These are phyloP conservation scores for Physcomitrellopsis africana DNA, from an alignment of 225 moss, liverwort and hornwort genomes.

Conservation along the genomic window DNA sequence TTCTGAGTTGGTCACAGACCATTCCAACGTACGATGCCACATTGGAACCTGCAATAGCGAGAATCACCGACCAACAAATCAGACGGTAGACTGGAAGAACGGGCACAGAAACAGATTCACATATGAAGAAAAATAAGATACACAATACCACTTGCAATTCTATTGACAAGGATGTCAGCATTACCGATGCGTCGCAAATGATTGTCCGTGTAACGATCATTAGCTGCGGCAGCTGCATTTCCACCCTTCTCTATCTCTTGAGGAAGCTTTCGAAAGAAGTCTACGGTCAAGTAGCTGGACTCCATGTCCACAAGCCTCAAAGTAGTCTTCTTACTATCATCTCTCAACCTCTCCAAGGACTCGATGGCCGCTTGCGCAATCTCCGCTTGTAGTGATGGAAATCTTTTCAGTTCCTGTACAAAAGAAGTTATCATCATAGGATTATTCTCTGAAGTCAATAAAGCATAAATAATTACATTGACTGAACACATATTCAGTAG, in stretches of 20 bases:
- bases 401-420: constrained; percentile 80
- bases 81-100: no score
- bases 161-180: no score
- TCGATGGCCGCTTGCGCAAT: constrained; percentile 87
- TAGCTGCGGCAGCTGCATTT: constrained; percentile 65
- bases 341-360: constrained; percentile 83
- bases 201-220: constrained; percentile 92
- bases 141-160: no score
- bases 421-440: no score
- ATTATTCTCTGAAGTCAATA: no score
- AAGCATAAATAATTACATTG: no score
- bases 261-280: constrained; percentile 96
- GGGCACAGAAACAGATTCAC: no score
- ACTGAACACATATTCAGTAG: no score
- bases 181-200: constrained; percentile 89
- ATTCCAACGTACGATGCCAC: constrained; percentile 68
- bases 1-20: constrained; percentile 52
- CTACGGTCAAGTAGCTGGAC: constrained; percentile 90
- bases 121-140: no score
- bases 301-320: constrained; percentile 97
- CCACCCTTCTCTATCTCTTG: constrained; percentile 93
- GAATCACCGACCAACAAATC: no score
- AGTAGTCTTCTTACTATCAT: constrained; percentile 89
- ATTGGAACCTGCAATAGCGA: constrained; percentile 47
- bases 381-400: constrained; percentile 89